phyloP scores from a whole-genome alignment of 2,329 filamentous ascomycete genomes.

The Xylaria sp. region DNA sequence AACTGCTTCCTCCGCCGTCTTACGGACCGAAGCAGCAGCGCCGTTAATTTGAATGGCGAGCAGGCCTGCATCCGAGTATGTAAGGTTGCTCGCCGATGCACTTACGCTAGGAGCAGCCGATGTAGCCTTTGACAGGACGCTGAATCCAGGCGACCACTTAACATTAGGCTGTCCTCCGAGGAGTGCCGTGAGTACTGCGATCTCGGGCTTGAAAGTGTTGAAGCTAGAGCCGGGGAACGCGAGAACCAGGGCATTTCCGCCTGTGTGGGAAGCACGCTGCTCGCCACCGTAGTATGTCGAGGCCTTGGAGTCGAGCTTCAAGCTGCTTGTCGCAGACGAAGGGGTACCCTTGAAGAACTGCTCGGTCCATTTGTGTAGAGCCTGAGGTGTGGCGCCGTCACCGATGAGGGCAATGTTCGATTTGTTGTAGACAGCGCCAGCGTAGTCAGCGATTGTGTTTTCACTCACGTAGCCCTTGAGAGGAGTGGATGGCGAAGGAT shows the following conservation, averaged over 20 bases:
- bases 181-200: constrained; percentile 85
- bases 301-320: constrained; percentile 67
- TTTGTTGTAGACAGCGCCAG: constrained; percentile 84
- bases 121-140: constrained; percentile 83
- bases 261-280: constrained; percentile 82
- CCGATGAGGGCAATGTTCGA: constrained; percentile 90
- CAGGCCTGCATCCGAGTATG: constrained; percentile 95
- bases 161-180: constrained; percentile 90
- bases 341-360: constrained; percentile 87
- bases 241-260: constrained; percentile 85
- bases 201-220: constrained; percentile 86
- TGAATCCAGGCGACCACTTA: constrained; percentile 97
- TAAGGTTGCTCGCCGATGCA: constrained; percentile 77
- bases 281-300: constrained; percentile 95
- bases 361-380: constrained; percentile 87
- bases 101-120: constrained; percentile 72
- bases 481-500: constrained; percentile 76
- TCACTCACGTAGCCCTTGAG: constrained; percentile 83
- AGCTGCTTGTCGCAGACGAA: constrained; percentile 61
- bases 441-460: constrained; percentile 78
- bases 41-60: constrained; percentile 85
- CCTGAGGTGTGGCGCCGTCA: constrained; percentile 81
- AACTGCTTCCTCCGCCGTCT: constrained; percentile 79
- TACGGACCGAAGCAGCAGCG: constrained; percentile 75
- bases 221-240: constrained; percentile 92